These are phyloP conservation scores for Claviceps arundinis DNA, from an alignment of 2,329 filamentous ascomycete genomes.

Conservation along the genomic window DNA sequence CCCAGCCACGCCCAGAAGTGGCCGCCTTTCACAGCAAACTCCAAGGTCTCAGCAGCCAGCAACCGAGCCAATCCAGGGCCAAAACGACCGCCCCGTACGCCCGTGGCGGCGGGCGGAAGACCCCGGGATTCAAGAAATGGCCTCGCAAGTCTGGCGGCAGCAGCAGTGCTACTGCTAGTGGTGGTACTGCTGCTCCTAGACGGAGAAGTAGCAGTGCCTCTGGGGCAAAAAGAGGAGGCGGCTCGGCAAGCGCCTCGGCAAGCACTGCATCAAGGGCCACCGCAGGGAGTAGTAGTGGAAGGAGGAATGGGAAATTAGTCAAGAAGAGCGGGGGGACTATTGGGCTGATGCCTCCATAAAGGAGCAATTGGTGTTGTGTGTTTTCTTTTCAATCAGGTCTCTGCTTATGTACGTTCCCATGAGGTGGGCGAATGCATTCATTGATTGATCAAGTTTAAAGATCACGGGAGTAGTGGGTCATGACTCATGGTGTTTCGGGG, in stretches of 20 bases:
- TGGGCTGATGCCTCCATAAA: slow-evolving; percentile 24
- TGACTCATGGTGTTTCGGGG: too few species aligned
- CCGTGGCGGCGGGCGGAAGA: slow-evolving; percentile 16
- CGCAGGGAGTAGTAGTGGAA: slow-evolving; percentile 9
- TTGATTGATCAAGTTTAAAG: not conserved
- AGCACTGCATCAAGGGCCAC: slow-evolving; percentile 9
- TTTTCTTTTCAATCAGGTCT: not conserved
- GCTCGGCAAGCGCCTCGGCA: slow-evolving; percentile 6
- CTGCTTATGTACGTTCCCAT: not conserved
- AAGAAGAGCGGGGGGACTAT: slow-evolving; percentile 23
- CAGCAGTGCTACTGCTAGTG: slow-evolving; percentile 11
- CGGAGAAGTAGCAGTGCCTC: slow-evolving; percentile 13
- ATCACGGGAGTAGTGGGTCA: not conserved
- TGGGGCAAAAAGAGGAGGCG: slow-evolving; percentile 17
- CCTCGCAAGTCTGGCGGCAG: slow-evolving; percentile 8
- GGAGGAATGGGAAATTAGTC: slow-evolving; percentile 17
- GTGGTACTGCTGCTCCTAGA: slow-evolving; percentile 15
- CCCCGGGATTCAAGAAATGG: slow-evolving; percentile 16
- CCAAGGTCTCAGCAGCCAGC: slow-evolving; percentile 16
- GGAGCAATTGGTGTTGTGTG: not conserved
- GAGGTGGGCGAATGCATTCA: not conserved
- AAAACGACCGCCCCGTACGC: slow-evolving; percentile 12
- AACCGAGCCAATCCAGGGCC: slow-evolving; percentile 13
- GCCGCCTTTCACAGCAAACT: slow-evolving; percentile 22
- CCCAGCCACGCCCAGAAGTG: slow-evolving; percentile 15